phyloP scores from a whole-genome alignment of 495 filamentous ascomycete species.

The Neurospora tetraspora region DNA sequence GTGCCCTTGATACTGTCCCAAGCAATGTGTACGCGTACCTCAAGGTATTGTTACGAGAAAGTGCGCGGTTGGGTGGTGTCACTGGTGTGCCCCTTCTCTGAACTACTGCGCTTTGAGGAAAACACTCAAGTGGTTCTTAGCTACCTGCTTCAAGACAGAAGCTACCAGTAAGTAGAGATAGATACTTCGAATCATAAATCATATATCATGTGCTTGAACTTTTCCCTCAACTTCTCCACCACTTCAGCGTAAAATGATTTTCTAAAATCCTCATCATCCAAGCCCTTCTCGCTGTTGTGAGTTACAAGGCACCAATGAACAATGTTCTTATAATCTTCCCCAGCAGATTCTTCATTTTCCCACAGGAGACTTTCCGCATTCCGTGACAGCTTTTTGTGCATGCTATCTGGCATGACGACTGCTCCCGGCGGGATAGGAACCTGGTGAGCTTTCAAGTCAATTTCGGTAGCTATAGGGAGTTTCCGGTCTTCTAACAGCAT shows the following conservation, averaged over 20 bases:
- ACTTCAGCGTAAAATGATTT: slow-evolving; percentile 6
- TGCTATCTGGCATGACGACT: not conserved
- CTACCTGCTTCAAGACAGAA: not conserved
- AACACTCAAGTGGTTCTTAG: not conserved
- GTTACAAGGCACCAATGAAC: slow-evolving; percentile 6
- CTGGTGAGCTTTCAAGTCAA: slow-evolving; percentile 1
- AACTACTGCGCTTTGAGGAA: not conserved
- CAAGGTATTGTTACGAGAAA: no score
- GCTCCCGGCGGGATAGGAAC: not conserved
- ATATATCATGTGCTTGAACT: not conserved
- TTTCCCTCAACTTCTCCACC: slow-evolving; percentile 4
- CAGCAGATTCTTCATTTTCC: not conserved
- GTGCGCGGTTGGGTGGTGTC: no score
- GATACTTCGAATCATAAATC: not conserved
- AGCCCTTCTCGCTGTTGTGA: not conserved
- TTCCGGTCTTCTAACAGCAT: not conserved
- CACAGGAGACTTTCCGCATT: not conserved
- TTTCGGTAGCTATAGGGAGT: not conserved
- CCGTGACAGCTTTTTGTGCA: not conserved
- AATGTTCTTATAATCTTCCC: not conserved
- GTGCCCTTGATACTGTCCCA: not conserved
- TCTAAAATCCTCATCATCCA: slow-evolving; percentile 8
- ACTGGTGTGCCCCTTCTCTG: not conserved
- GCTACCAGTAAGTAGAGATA: not conserved
- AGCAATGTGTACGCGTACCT: not conserved